Base-by-base conservation (phyloP, 768 basidiomycete genomes). In the Cystobasidiopsis lactophilus region DNA sequence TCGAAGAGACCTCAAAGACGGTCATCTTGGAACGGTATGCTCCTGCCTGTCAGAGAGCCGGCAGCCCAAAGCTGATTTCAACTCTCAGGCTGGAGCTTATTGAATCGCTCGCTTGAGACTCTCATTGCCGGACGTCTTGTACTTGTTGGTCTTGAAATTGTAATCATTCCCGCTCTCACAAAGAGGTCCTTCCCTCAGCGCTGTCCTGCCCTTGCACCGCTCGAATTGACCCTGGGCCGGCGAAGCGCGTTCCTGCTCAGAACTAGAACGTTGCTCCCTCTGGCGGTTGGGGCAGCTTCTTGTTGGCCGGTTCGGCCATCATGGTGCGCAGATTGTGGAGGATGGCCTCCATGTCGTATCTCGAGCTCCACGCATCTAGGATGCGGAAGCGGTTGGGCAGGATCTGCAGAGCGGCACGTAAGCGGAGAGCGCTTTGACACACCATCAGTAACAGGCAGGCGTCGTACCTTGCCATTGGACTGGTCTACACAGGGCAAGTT, bases 1-100 rank as follows among this genome's bases (percentile, higher is more conserved):
- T 96, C 39, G 89, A 96, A 67, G 93, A 96, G 68, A 96, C 91
- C 31, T 86, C 83, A 65, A 96, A 95, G 64, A 85, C 88, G 51
- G 91, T 96, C 27, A 89, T 96, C 2, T 69, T 96, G 40, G 75
- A 81, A 48, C 75, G 93, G 40, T 52, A 31, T 41, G 10, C 14
- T 16, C 43, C 31, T 16, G 19, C 14, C 19, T 52, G 51, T 43
- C 7, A 35, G 33, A 35, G 33, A 7, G 9, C 7, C 33, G 33
- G 33, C 33, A 7, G 16, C 33, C 7, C n/a, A n/a, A n/a, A n/a
- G n/a, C n/a, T n/a, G n/a, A n/a, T n/a, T n/a, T n/a, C n/a, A n/a
- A n/a, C n/a, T n/a, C n/a, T n/a, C n/a, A n/a, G n/a, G n/a, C n/a
- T n/a, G n/a, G n/a, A n/a, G n/a, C n/a, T n/a, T n/a, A n/a, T n/a